Base-by-base conservation (phyloP, 371 early-diverging fungal species). In the Mortierella sp. region DNA sequence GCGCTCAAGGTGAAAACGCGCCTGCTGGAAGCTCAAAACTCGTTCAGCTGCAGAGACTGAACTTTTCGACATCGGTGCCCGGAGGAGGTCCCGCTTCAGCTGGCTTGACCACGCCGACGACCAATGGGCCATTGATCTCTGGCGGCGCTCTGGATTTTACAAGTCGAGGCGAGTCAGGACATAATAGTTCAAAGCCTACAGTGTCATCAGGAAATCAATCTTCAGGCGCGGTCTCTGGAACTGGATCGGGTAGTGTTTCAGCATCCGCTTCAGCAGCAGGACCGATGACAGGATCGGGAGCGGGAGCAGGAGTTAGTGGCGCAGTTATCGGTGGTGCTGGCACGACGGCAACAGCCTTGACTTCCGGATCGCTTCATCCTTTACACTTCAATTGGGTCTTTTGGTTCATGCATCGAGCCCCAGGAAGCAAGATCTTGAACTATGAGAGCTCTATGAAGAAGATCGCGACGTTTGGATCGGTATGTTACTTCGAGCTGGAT, bases 351-450 rank as follows among this genome's bases (percentile, higher is more conserved):
- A 16, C 34, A 9, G 46, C 28, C 9, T 46, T 59, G 57, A 16
- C 34, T 5, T 31, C 72, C 8, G 75, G 44, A 37, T 48, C 70
- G 69, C 71, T 80, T 44, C 81, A 85, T 59, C 85, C 85, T 40
- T 26, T 85, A 67, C 85, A 81, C 44, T 85, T 85, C 69, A 85
- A 85, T 40, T 96, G 96, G 96, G 93, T 95, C 4, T 95, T 95
- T 87, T 96, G 95, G 95, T 97, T 96, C 81, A 97, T 97, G 96
- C 97, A 97, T 88, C 93, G 98, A 51, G 89, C 93, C 31, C 97
- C 97, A 19, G 94, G 96, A 73, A 92, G 95, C 76, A 97, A 96
- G 88, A 95, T 97, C 74, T 87, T 91, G 83, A 93, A 97, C 90
- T 98, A 98, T 88, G 96, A 95, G 88, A 92, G 92, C 44, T 92